Conservation (phyloP, 2,329 filamentous ascomycete genomes). For the Scedosporium dehoogii region DNA sequence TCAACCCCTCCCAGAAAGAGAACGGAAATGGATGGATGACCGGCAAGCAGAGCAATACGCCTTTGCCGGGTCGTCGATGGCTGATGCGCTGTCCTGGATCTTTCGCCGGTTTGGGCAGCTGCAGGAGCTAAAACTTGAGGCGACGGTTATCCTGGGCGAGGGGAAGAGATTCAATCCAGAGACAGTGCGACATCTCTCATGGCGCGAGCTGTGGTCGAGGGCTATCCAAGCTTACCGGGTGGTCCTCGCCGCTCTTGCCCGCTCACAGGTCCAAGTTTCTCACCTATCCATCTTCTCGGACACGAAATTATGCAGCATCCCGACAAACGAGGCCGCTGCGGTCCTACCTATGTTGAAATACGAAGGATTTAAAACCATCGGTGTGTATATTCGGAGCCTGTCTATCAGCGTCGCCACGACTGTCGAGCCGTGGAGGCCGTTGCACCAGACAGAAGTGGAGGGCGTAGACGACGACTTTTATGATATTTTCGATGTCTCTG, state of each 20-base stretch:
- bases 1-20: neutral
- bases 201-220: neutral
- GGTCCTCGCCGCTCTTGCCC: neutral
- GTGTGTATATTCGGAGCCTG: neutral
- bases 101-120: neutral
- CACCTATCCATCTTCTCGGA: neutral
- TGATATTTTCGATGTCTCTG: neutral
- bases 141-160: neutral
- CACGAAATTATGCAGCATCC: neutral
- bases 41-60: neutral
- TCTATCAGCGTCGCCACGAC: neutral
- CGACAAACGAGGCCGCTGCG: neutral
- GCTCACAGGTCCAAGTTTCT: neutral
- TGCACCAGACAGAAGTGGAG: neutral
- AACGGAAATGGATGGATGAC: neutral
- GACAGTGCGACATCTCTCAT: neutral
- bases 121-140: neutral
- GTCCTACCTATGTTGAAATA: neutral
- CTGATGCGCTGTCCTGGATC: neutral
- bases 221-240: neutral
- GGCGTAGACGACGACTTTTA: neutral
- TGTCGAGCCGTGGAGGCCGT: neutral
- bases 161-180: neutral
- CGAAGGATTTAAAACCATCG: neutral
- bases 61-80: neutral